Conservation (phyloP, 2,329 filamentous ascomycete species). For the Xylariaceae sp. region DNA sequence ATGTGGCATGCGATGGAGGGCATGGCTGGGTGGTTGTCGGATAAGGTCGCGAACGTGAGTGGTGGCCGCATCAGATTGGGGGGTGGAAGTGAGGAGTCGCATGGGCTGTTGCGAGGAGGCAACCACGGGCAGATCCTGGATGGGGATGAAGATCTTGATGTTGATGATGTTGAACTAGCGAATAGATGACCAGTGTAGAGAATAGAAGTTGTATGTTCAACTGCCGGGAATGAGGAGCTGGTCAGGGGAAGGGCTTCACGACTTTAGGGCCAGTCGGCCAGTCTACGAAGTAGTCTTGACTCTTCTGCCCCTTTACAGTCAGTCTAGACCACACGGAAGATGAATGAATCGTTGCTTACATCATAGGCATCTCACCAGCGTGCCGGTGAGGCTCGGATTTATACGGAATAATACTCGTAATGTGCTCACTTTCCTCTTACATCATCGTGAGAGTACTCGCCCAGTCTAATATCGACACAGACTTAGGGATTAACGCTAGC, state of each 20-base stretch:
- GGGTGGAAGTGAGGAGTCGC: conserved; percentile 29
- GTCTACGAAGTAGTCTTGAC: too few relatives aligned
- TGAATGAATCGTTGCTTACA: too few relatives aligned
- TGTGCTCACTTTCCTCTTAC: not conserved
- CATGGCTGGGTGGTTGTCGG: conserved; percentile 54
- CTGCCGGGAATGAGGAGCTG: too few relatives aligned
- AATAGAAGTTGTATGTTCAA: too few relatives aligned
- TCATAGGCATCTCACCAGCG: too few relatives aligned
- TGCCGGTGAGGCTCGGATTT: too few relatives aligned
- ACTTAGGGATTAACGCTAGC: too few relatives aligned
- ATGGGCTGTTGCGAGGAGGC: conserved; percentile 22
- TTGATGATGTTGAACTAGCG: conserved; percentile 35
- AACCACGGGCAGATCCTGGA: conserved; percentile 42
- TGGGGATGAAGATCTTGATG: conserved; percentile 46
- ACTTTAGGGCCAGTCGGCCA: too few relatives aligned
- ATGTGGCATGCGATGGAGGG: conserved; percentile 56
- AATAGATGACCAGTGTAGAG: conserved; percentile 22
- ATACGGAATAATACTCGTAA: too few relatives aligned
- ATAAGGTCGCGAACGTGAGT: conserved; percentile 47
- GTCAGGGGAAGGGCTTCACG: too few relatives aligned
- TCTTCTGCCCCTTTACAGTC: too few relatives aligned
- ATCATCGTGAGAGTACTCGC: not conserved
- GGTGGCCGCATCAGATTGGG: conserved; percentile 54
- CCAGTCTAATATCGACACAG: too few relatives aligned
- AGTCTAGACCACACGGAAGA: not conserved